phyloP scores from a whole-genome alignment of 2,329 filamentous ascomycete species.

The Aspergillus sp. region DNA sequence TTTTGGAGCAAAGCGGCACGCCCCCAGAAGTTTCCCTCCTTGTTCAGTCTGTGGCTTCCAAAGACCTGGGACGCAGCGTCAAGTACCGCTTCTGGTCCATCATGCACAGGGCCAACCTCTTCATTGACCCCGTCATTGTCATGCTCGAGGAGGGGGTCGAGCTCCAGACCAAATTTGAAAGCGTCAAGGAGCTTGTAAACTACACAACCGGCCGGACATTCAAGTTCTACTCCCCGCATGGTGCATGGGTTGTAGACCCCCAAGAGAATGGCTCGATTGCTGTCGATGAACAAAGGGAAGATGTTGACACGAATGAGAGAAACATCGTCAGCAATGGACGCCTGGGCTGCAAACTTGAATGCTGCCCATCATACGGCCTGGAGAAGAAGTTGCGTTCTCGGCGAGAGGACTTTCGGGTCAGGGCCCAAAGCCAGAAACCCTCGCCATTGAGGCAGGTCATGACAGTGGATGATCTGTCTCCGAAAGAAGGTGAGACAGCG shows the following conservation, averaged over 20 bases:
- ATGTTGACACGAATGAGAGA: not conserved
- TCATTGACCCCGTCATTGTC: slow-evolving; percentile 25
- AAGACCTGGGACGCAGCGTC: slow-evolving; percentile 7
- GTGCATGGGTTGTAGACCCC: slow-evolving; percentile 17
- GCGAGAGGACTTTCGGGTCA: not conserved
- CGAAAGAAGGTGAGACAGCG: not conserved
- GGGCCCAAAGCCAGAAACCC: not conserved
- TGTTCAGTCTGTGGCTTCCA: slow-evolving; percentile 15
- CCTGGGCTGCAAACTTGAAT: not conserved
- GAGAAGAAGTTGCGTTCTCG: not conserved
- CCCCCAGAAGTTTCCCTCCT: slow-evolving; percentile 22
- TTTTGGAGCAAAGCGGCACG: slow-evolving; percentile 17
- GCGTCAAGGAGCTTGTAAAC: slow-evolving; percentile 8
- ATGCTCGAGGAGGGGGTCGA: slow-evolving; percentile 1
- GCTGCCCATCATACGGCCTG: not conserved
- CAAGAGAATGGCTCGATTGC: not conserved
- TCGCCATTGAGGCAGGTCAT: slow-evolving; percentile 7
- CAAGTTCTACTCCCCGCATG: slow-evolving; percentile 26
- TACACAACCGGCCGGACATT: slow-evolving; percentile 11
- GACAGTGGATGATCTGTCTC: not conserved
- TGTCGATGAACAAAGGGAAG: slow-evolving; percentile 10
- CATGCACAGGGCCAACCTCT: slow-evolving; percentile 14
- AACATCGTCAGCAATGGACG: not conserved
- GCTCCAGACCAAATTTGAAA: not conserved
- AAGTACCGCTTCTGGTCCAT: slow-evolving; percentile 11